phyloP scores from a whole-genome alignment of 75 land plant genomes.

The Cryptomeria japonica region DNA sequence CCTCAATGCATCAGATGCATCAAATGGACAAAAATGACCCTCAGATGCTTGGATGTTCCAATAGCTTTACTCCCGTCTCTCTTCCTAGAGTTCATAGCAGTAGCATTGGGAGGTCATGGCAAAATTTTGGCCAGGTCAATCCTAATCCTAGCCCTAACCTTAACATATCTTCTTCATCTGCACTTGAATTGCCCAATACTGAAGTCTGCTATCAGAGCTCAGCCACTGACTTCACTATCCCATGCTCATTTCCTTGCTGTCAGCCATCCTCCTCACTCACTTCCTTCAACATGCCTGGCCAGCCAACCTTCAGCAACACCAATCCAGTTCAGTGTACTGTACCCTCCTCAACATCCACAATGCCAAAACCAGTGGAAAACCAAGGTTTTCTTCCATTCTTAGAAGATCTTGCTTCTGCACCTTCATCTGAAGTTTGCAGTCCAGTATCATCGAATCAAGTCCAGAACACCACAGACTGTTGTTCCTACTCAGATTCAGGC shows the following conservation, averaged over 20 bases:
- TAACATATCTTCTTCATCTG: not conserved
- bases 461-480: not conserved
- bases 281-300: not conserved
- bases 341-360: not conserved
- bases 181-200: slow-evolving; percentile 5
- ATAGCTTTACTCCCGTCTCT: not conserved
- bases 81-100: slow-evolving; percentile 5
- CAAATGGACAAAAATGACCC: not conserved
- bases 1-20: not conserved
- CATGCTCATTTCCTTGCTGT: slow-evolving; percentile 2
- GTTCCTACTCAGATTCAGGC: slow-evolving; percentile 39
- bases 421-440: not conserved
- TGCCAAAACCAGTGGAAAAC: slow-evolving; percentile 3
- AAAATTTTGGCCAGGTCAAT: not conserved
- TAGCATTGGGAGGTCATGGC: not conserved
- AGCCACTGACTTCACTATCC: not conserved
- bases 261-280: not conserved
- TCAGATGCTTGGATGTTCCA: not conserved
- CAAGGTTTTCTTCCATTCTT: not conserved
- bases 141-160: not conserved
- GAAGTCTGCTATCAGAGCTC: not conserved
- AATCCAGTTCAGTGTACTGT: not conserved
- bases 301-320: not conserved
- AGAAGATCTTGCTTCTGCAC: not conserved
- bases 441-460: not conserved